Conservation (phyloP, 805 yeast genomes). For the Yarrowia alimentaria region DNA sequence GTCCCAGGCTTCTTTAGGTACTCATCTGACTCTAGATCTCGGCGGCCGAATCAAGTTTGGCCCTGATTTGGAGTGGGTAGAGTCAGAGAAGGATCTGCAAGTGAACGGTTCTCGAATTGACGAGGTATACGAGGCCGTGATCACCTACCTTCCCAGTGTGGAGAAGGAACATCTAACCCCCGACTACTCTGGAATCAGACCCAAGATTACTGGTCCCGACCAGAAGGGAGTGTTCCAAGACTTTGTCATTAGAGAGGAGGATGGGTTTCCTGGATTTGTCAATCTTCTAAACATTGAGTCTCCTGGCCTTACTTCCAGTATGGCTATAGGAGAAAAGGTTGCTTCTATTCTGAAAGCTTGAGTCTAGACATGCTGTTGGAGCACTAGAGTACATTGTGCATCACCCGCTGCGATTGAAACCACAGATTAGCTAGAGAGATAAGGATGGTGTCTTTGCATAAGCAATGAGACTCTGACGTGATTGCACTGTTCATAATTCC, state of each 20-base stretch:
- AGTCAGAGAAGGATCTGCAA: conserved; percentile 36
- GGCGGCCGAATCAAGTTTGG: conserved; percentile 82
- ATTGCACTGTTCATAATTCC: too few species aligned
- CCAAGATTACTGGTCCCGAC: conserved; percentile 58
- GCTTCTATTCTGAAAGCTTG: neutral
- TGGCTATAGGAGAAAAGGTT: conserved; percentile 82
- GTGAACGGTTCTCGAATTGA: conserved; percentile 46
- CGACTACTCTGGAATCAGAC: conserved; percentile 79
- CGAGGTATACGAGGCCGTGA: conserved; percentile 58
- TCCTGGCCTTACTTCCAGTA: conserved; percentile 80
- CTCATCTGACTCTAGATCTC: conserved; percentile 80
- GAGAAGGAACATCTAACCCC: conserved; percentile 54
- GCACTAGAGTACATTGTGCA: too few species aligned
- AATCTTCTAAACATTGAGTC: conserved; percentile 83
- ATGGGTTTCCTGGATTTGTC: conserved; percentile 72
- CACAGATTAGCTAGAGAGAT: too few species aligned
- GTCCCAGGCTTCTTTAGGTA: conserved; percentile 75
- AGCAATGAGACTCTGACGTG: too few species aligned
- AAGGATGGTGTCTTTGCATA: too few species aligned
- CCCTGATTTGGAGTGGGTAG: conserved; percentile 84
- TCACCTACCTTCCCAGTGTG: conserved; percentile 62
- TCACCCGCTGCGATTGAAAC: too few species aligned
- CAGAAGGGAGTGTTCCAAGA: conserved; percentile 55
- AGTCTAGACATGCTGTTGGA: too few species aligned
- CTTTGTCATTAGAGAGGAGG: conserved; percentile 68